phyloP scores from a whole-genome alignment of 176 grass and related monocot species.

The Cenchrus fungigraminus region DNA sequence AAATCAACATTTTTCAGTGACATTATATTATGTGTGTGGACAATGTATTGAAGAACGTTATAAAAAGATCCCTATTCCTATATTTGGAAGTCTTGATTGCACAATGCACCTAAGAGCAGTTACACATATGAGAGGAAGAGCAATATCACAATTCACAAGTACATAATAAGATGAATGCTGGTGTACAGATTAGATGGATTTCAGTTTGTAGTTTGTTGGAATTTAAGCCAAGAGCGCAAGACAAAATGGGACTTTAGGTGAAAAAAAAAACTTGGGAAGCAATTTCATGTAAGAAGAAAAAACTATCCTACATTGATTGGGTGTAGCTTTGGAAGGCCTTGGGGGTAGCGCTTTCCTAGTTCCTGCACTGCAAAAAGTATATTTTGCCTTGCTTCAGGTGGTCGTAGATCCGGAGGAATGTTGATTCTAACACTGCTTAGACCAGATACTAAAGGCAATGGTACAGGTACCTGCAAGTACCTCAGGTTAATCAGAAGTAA shows the following conservation, averaged over 20 bases:
- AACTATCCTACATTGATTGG: slow-evolving; percentile 68
- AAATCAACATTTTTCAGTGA: background rate
- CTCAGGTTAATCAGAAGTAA: slow-evolving; percentile 29
- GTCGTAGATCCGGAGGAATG: slow-evolving; percentile 91
- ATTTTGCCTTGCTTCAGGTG: slow-evolving; percentile 93
- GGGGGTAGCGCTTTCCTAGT: slow-evolving; percentile 84
- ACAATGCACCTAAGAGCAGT: background rate
- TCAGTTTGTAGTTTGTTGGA: background rate
- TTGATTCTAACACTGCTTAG: slow-evolving; percentile 94
- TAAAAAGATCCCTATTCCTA: background rate
- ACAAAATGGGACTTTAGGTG: background rate
- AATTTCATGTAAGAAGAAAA: slow-evolving; percentile 19
- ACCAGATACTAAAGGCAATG: slow-evolving; percentile 78
- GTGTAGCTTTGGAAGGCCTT: slow-evolving; percentile 95
- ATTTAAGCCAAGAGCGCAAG: background rate
- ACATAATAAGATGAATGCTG: background rate
- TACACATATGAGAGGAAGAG: background rate
- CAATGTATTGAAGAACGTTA: background rate
- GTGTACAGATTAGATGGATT: slow-evolving; percentile 11
- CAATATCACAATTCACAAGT: background rate
- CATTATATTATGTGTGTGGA: slow-evolving; percentile 25
- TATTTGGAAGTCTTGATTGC: slow-evolving; percentile 4
- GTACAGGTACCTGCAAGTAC: slow-evolving; percentile 83
- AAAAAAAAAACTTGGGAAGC: slow-evolving; percentile 42
- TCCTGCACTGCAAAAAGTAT: slow-evolving; percentile 94